Evolutionary conservation across 2,329 filamentous ascomycete genomes (phyloP), one percentile per base, ranked within the genome.

Genomic region (Graphilbum fragrans): DNA sequence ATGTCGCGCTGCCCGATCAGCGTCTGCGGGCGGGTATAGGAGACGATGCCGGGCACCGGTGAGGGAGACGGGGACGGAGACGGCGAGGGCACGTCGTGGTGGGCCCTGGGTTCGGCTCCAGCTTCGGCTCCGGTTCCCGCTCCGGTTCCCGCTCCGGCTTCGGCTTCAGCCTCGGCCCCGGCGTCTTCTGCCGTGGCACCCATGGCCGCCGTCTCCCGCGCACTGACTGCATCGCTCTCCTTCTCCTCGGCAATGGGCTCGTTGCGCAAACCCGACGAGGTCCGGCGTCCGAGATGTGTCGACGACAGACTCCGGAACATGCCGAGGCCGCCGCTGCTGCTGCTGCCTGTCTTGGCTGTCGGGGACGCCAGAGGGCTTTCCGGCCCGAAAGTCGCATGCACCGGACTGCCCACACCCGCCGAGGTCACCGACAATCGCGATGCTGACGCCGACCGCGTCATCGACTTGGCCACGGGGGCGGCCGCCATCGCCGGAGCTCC

Each of bases 1-100:
- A 65, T 61, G 31, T 77, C 73, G 12, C 73, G 66, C 54, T 71
- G 66, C 2, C 69, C 71, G 22, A 78, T 62, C 6, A 77, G 61
- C 5, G 72, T 77, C 48, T 74, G 68, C 0, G 69, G 68, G 45
- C 63, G 67, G n/a, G 61, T 55, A 46, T 68, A 70, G 0, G 71
- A 70, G 3, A 72, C 58, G 3, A 73, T 54, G 2, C 69, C 69
- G 1, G 67, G 63, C 1, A 63, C 53, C n/a, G n/a, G n/a, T n/a
- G n/a, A n/a, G n/a, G n/a, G n/a, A n/a, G n/a, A n/a, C n/a, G n/a
- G n/a, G n/a, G n/a, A n/a, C n/a, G n/a, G n/a, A n/a, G n/a, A n/a
- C n/a, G n/a, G 12, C 47, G 7, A 11, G 34, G 8, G 11, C 11
- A 7, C 18, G 32, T 14, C 32, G 32, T 8, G 8, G n/a, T 34